Percentiles rank a stretch among this genome's conserved stretches.
Evolutionary conservation across 2,329 filamentous ascomycete genomes (phyloP).

Genomic region (Colletotrichum musicola): DNA sequence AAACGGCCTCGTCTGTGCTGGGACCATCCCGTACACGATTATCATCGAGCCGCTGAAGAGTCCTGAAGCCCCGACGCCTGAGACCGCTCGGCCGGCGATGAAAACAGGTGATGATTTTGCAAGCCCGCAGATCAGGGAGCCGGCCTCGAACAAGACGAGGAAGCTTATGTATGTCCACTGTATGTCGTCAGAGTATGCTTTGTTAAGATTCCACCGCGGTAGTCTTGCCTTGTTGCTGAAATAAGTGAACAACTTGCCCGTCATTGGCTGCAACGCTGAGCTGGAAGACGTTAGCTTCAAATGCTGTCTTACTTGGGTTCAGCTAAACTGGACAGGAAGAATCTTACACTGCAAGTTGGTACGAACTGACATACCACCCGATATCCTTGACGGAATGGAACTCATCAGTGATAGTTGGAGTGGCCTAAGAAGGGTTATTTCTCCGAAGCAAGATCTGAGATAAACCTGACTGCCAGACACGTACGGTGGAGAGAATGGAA

Average conservation of each 20-base stretch:
- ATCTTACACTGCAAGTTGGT: conserved; percentile 59
- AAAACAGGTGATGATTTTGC: conserved; percentile 58
- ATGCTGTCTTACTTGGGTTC: background rate
- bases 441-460: background rate
- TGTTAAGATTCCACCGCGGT: background rate
- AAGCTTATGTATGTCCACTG: conserved; percentile 47
- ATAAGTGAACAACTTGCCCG: conserved; percentile 63
- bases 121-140: conserved; percentile 62
- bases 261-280: conserved; percentile 62
- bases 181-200: background rate
- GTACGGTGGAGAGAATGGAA: conserved; percentile 9
- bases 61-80: conserved; percentile 60
- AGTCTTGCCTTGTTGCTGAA: conserved; percentile 50
- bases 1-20: conserved; percentile 46
- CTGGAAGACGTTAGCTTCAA: conserved; percentile 45
- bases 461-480: background rate
- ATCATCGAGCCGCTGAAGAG: conserved; percentile 53
- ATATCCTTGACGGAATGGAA: conserved; percentile 64
- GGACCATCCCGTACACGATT: conserved; percentile 47
- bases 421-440: conserved; percentile 48
- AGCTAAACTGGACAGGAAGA: too few relatives aligned
- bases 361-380: conserved; percentile 67
- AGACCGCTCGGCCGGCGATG: conserved; percentile 62
- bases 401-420: conserved; percentile 62
- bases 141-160: conserved; percentile 50